phyloP scores from a whole-genome alignment of 2,329 filamentous ascomycete genomes.

The Tolypocladium paradoxum region DNA sequence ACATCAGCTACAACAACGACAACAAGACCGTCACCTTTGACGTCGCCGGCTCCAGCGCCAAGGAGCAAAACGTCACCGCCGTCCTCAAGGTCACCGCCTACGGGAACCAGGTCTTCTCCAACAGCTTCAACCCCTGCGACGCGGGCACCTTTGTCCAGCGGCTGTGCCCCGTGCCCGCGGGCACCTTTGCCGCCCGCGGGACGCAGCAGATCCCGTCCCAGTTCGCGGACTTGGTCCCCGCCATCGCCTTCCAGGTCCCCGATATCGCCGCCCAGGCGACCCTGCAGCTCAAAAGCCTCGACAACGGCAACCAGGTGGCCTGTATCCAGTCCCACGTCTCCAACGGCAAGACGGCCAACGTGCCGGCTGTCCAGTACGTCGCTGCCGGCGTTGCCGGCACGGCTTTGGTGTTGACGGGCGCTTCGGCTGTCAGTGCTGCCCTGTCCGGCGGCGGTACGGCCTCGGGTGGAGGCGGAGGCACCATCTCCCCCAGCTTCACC shows the following conservation, averaged over 20 bases:
- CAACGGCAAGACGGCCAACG: constrained; percentile 74
- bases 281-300: constrained; percentile 57
- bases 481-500: constrained; percentile 71
- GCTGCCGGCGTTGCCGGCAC: constrained; percentile 79
- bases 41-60: constrained; percentile 63
- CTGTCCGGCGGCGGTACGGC: constrained; percentile 38
- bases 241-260: constrained; percentile 81
- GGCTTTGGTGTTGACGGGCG: constrained; percentile 62
- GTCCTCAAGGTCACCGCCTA: constrained; percentile 71
- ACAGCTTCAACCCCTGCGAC: constrained; percentile 75
- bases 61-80: constrained; percentile 71
- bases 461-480: constrained; percentile 43
- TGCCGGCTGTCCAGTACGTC: constrained; percentile 70
- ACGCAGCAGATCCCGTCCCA: constrained; percentile 58
- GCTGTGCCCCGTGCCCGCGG: constrained; percentile 76
- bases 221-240: constrained; percentile 67
- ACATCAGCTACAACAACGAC: constrained; percentile 69
- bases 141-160: constrained; percentile 52
- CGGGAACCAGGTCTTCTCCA: constrained; percentile 68
- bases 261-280: constrained; percentile 83
- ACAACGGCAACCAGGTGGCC: constrained; percentile 54
- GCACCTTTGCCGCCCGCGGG: constrained; percentile 63
- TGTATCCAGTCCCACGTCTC: constrained; percentile 73
- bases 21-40: constrained; percentile 70
- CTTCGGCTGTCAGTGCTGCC: constrained; percentile 56